Evolutionary conservation across 768 basidiomycete species (phyloP).

Genomic region (Pisolithus sp.): DNA sequence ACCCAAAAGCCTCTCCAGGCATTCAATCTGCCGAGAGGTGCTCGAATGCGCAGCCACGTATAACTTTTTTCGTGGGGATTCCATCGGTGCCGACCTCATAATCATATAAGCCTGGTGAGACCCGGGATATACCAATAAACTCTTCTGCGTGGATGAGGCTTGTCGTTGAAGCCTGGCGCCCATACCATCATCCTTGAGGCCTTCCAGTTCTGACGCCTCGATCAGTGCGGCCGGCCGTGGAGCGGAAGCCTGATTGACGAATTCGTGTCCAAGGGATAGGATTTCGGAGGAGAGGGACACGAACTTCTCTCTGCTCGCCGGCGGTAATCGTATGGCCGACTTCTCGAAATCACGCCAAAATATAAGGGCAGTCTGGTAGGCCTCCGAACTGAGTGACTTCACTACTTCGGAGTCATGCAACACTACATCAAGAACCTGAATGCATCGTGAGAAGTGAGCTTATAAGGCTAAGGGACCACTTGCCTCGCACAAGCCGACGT

Average conservation of each 20-base stretch:
- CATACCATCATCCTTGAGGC: slow-evolving; percentile 72
- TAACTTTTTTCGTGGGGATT: slow-evolving; percentile 73
- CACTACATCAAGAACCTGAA: slow-evolving; percentile 64
- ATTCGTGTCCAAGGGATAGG: slow-evolving; percentile 78
- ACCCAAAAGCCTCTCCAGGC: slow-evolving; percentile 68
- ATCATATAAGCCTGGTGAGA: slow-evolving; percentile 92
- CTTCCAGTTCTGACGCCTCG: slow-evolving; percentile 60
- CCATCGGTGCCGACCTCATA: slow-evolving; percentile 79
- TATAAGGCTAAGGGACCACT: slow-evolving; percentile 26
- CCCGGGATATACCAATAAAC: slow-evolving; percentile 75
- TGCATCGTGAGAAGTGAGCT: slow-evolving; percentile 14
- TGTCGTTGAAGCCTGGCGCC: slow-evolving; percentile 68
- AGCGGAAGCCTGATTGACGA: slow-evolving; percentile 61
- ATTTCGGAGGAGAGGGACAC: slow-evolving; percentile 89
- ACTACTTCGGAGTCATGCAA: slow-evolving; percentile 63
- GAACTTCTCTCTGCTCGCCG: slow-evolving; percentile 69
- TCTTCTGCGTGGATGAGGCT: slow-evolving; percentile 69
- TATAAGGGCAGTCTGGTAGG: slow-evolving; percentile 81
- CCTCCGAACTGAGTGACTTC: slow-evolving; percentile 62
- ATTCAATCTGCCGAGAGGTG: slow-evolving; percentile 64
- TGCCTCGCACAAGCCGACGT: slow-evolving; percentile 86
- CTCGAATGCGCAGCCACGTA: slow-evolving; percentile 81
- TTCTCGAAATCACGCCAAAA: slow-evolving; percentile 98
- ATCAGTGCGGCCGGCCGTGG: slow-evolving; percentile 64
- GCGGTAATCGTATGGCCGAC: slow-evolving; percentile 87